Base-by-base conservation (phyloP, 352 stramenopile genomes). In the Albugo candida region DNA sequence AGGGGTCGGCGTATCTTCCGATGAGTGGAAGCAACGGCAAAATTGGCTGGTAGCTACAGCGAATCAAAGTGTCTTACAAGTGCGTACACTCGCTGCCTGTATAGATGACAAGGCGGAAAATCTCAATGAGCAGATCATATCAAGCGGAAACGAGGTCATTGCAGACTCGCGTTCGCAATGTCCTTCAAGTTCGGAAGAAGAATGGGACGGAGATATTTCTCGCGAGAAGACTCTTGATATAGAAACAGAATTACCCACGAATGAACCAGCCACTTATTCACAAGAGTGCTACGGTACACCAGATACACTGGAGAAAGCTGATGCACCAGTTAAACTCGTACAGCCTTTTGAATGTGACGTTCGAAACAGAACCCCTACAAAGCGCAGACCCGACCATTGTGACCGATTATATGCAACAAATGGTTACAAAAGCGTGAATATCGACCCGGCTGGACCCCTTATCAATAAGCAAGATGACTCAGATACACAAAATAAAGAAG, bases 11-110 rank as follows among this genome's bases (percentile, higher is more conserved):
- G 19, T 43, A 24, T 8, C 8, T 10, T 43, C 19, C 8, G 38
- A 19, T 24, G 19, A 43, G 38, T 24, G 17, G 38, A 8, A 24
- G 17, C 3, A 8, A 41, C 48, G 46, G 49, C 14, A 70, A 83
- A 49, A 74, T 27, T 89, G 76, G 76, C 72, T 86, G 60, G 55
- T 89, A 3, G 66, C 86, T 2, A 70, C 74, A 2, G 76, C 73
- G 0, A 89, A 86, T 41, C 60, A 77, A 38, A 61, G 78, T 5
- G 65, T 86, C 21, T 51, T 89, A 5, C 72, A 81, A 14, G 76
- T 84, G 13, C 69, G 68, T 21, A 81, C 65, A 20, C 51, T 84
- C 17, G 55, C 77, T 14, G 61, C 75, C 0, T 89, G 85, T 48
- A 52, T 85, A 37, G 58, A 80, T 17, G 54, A 67, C 24, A 77